Evolutionary conservation across 169 alveolate species (phyloP).

Genomic region (Eimeria praecox): DNA sequence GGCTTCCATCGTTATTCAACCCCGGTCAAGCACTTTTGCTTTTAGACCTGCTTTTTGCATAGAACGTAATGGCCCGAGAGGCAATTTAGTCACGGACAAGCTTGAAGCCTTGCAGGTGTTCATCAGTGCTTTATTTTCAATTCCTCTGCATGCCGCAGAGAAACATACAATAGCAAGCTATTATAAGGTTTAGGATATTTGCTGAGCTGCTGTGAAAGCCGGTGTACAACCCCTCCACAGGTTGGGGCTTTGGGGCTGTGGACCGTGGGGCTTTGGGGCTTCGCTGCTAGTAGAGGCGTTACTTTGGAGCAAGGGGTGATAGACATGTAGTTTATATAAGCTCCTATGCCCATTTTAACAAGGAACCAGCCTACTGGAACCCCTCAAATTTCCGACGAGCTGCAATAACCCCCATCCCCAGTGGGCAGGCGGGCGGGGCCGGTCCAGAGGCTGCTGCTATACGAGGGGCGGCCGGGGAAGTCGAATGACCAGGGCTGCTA

Average conservation of each 20-base stretch:
- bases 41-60: neutral
- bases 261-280: neutral
- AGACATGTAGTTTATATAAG: neutral
- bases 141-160: neutral
- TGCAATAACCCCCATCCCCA: neutral
- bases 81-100: neutral
- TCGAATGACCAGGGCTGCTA: too few species aligned
- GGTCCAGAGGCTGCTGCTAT: neutral
- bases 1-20: neutral
- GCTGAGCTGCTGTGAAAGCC: neutral
- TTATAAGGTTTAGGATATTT: neutral
- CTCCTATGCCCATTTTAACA: neutral
- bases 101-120: neutral
- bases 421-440: neutral
- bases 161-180: neutral
- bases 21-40: neutral
- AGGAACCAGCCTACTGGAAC: neutral
- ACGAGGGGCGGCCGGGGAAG: neutral
- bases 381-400: neutral
- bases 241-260: conserved; percentile 12
- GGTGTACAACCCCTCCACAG: too few species aligned
- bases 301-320: neutral
- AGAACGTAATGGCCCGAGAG: too few species aligned
- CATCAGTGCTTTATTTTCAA: neutral
- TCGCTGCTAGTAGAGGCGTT: neutral